Base-by-base conservation (phyloP, 1,284 basidiomycete species). In the Rhodotorula sp. region DNA sequence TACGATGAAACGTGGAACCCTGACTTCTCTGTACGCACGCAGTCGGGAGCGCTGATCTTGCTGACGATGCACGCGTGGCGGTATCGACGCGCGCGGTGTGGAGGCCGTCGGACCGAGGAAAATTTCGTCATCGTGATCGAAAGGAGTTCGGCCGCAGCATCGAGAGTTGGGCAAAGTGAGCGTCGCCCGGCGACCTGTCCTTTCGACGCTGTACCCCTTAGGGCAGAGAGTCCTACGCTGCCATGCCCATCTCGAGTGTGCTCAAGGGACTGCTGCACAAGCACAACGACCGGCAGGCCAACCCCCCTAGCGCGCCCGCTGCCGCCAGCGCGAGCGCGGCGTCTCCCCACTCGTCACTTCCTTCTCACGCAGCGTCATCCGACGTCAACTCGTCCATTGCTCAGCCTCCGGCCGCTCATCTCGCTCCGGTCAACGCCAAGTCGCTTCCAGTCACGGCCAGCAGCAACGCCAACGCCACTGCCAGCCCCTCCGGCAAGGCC, bases 221-320 rank as follows among this genome's bases (percentile, higher is more conserved):
- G 38, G 38, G 38, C 38, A 43, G 38, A 43, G 38, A 43, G 38
- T 28, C 38, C 8, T 43, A 43, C 38, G 38, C 38, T 43, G 38
- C 62, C 43, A 64, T 64, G 63, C 63, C 63, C 45, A 50, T 64
- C 63, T 31, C 47, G 23, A 58, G 54, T 28, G 62, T 63, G 18
- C 62, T 58, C 45, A 64, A 58, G 55, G 55, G 47, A 6, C 47
- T 64, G 54, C 47, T 64, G 8, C 63, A 64, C 63, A 64, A 64
- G 63, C 45, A 64, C 63, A 55, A 57, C 62, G 48, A 58, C n/a
- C 63, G 57, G 47, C 55, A 56, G 26, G 54, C 21, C n/a, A n/a
- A 52, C 18, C 23, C 63, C 28, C 15, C 56, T 21, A 3, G 28
- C 23, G 18, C 48, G 21, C n/a, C 45, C 15, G 3, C 47, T 6